These are phyloP conservation scores for Entomortierella lignicola DNA, from an alignment of 192 early-diverging fungal genomes.

Conservation along the genomic window DNA sequence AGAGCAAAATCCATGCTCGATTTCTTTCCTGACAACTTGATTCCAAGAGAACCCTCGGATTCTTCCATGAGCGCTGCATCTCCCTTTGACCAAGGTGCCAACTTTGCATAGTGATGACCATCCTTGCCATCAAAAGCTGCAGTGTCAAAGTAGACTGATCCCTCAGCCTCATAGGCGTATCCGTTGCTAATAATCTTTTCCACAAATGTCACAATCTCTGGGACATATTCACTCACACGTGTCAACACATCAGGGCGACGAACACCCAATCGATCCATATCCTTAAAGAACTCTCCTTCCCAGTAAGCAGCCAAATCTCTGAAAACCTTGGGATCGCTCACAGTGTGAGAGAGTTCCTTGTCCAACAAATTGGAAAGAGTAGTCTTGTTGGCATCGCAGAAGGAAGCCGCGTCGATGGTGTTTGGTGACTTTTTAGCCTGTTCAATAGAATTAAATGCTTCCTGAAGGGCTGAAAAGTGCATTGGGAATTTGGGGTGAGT, in stretches of 20 bases:
- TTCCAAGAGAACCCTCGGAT: constrained; percentile 89
- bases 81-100: constrained; percentile 89
- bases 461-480: constrained; percentile 73
- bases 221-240: constrained; percentile 96
- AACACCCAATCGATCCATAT: constrained; percentile 93
- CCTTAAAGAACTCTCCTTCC: constrained; percentile 93
- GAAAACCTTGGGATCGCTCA: constrained; percentile 93
- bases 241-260: constrained; percentile 89
- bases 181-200: constrained; percentile 95
- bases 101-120: constrained; percentile 93
- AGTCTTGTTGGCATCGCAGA: constrained; percentile 66
- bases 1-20: constrained; percentile 91
- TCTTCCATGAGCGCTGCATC: constrained; percentile 86
- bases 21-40: constrained; percentile 73
- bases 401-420: constrained; percentile 57
- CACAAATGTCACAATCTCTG: constrained; percentile 91
- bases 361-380: constrained; percentile 65
- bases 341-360: constrained; percentile 64
- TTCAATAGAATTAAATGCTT: constrained; percentile 52
- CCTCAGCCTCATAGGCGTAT: constrained; percentile 91
- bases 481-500: constrained; percentile 81
- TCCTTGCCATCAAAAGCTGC: constrained; percentile 80
- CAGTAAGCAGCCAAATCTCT: constrained; percentile 92
- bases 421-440: constrained; percentile 59
- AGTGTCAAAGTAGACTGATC: constrained; percentile 97